phyloP scores from a whole-genome alignment of 306 rosid genomes.

The peach (Prunus persica) region Prunus_persica_NCBIv2 NC_034013.1:6258001-6258500 shows the following conservation, averaged over 20 bases:
- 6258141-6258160: neutral
- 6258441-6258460: neutral
- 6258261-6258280: neutral
- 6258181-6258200: neutral
- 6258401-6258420: neutral
- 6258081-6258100: neutral
- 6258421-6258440: neutral
- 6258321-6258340: neutral
- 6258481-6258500: neutral
- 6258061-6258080: neutral
- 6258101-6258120: neutral
- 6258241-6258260: neutral
- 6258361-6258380: neutral
- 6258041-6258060: neutral
- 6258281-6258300: neutral
- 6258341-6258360: neutral
- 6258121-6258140: neutral
- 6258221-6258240: neutral
- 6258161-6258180: neutral
- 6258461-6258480: neutral
- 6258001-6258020: neutral
- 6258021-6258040: neutral
- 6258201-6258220: neutral
- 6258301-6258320: neutral
- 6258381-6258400: neutral